Conservation (phyloP, 495 filamentous ascomycete species). For the Penicillium coffeae region DNA sequence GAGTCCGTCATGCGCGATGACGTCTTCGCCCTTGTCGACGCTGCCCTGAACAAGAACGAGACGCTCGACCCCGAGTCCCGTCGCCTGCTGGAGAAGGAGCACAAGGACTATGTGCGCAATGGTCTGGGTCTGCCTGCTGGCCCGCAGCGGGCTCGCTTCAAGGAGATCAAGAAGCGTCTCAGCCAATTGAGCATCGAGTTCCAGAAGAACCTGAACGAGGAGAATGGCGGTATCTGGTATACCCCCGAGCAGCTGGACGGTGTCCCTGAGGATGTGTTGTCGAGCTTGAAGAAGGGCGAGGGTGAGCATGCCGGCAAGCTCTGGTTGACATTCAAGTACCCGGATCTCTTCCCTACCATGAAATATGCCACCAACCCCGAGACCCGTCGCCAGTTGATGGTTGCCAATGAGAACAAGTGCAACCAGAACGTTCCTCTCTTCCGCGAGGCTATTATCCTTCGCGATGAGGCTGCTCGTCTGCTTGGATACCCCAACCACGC, state of each 20-base stretch:
- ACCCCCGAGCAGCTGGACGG: conserved; percentile 58
- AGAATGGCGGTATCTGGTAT: conserved; percentile 65
- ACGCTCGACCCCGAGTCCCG: conserved; percentile 60
- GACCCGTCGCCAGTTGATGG: conserved; percentile 53
- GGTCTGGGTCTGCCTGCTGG: conserved; percentile 60
- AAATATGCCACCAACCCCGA: conserved; percentile 59
- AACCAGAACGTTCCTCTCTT: conserved; percentile 85
- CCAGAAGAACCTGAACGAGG: conserved; percentile 67
- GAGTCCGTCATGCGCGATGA: conserved; percentile 68
- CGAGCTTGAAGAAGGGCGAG: conserved; percentile 66
- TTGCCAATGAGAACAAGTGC: conserved; percentile 74
- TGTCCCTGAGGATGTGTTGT: conserved; percentile 59
- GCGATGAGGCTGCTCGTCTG: conserved; percentile 88
- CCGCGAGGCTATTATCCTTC: conserved; percentile 77
- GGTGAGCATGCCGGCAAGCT: conserved; percentile 65
- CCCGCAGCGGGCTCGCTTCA: conserved; percentile 60
- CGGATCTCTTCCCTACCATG: conserved; percentile 61
- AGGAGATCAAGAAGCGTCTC: conserved; percentile 69
- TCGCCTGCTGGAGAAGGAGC: conserved; percentile 63
- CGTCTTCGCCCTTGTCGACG: conserved; percentile 59
- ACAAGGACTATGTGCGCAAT: conserved; percentile 62
- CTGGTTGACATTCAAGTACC: conserved; percentile 66
- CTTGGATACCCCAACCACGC: conserved; percentile 92
- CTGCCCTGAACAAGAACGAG: conserved; percentile 55
- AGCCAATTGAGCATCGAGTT: conserved; percentile 63